Conservation (phyloP, 257 asterid species). For the Buddleja alternifolia region DNA sequence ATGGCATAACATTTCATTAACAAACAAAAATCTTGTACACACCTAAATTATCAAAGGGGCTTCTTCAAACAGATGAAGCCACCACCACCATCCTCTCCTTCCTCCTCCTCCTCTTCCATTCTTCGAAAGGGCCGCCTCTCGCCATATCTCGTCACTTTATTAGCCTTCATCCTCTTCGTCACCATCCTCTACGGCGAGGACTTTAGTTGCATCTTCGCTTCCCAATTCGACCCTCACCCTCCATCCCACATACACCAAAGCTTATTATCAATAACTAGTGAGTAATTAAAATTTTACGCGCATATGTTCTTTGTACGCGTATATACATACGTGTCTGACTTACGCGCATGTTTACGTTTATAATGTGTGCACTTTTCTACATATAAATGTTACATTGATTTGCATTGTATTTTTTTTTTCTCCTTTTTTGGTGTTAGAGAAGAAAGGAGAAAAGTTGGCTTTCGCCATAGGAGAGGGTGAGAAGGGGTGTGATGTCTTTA, state of each 20-base stretch:
- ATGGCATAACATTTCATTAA: not conserved
- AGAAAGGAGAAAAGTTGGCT: conserved; percentile 64
- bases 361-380: not conserved
- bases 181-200: conserved; percentile 58
- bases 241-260: conserved; percentile 19
- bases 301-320: too few relatives aligned
- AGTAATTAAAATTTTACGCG: conserved; percentile 22
- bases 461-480: conserved; percentile 64
- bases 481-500: conserved; percentile 67
- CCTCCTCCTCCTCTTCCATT: conserved; percentile 33
- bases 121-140: conserved; percentile 54
- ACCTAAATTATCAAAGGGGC: not conserved
- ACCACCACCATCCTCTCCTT: conserved; percentile 43
- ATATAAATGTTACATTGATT: not conserved
- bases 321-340: not conserved
- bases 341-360: not conserved
- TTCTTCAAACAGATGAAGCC: conserved; percentile 39
- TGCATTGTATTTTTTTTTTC: not conserved
- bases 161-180: conserved; percentile 58
- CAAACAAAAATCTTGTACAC: not conserved
- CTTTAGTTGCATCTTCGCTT: conserved; percentile 42
- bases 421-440: conserved; percentile 68
- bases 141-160: conserved; percentile 43
- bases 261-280: conserved; percentile 30
- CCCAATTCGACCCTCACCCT: conserved; percentile 34